These are phyloP conservation scores for Chalara sp. DNA, from an alignment of 2,329 filamentous ascomycete species.

Conservation along the genomic window DNA sequence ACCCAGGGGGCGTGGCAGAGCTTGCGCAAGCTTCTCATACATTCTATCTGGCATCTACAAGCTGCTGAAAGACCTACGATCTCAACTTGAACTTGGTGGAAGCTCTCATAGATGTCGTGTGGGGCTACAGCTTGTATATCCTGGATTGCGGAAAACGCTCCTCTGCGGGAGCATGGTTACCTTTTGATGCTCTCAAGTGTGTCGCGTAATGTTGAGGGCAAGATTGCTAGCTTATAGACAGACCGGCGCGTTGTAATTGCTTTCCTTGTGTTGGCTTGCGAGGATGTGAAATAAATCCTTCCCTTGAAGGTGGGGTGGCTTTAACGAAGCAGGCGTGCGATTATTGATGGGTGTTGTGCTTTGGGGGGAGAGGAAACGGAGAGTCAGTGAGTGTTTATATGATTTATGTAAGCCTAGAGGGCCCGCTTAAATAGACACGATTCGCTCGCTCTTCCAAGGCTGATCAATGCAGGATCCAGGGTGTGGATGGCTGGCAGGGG, in stretches of 20 bases:
- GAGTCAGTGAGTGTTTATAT: too few relatives aligned
- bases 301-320: too few relatives aligned
- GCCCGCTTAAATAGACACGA: too few relatives aligned
- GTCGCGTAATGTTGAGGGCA: neutral
- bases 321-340: neutral
- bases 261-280: neutral
- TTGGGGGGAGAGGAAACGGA: neutral
- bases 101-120: slow-evolving; percentile 27
- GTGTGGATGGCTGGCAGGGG: too few relatives aligned
- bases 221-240: neutral
- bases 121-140: slow-evolving; percentile 22
- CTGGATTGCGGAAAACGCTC: slow-evolving; percentile 16
- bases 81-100: slow-evolving; percentile 22
- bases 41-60: slow-evolving; percentile 20
- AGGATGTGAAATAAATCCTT: neutral
- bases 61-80: slow-evolving; percentile 27
- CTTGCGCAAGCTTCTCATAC: slow-evolving; percentile 17
- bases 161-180: slow-evolving; percentile 14
- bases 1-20: slow-evolving; percentile 8
- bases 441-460: too few relatives aligned
- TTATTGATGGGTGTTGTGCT: neutral
- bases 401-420: too few relatives aligned
- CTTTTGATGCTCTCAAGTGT: slow-evolving; percentile 12
- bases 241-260: neutral
- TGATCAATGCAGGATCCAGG: too few relatives aligned